These are phyloP conservation scores for Kodamaea neixiangensis DNA, from an alignment of 805 yeast species.

Conservation along the genomic window DNA sequence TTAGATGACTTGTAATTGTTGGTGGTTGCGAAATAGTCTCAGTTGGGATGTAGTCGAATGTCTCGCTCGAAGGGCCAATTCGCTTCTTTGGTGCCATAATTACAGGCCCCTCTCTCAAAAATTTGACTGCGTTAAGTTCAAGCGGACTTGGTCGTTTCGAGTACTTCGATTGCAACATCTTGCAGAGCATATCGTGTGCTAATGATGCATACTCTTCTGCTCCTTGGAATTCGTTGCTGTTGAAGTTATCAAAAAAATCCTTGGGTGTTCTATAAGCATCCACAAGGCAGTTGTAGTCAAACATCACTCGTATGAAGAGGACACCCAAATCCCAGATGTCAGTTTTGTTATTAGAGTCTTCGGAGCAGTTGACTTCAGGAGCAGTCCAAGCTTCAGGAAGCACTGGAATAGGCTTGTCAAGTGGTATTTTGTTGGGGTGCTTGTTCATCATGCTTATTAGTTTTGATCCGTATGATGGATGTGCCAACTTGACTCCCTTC, in stretches of 20 bases:
- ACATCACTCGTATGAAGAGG: slow-evolving; percentile 49
- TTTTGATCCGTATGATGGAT: slow-evolving; percentile 51
- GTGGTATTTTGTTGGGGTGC: slow-evolving; percentile 18
- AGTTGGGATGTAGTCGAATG: not conserved
- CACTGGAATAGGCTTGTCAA: not conserved
- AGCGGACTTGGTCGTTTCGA: slow-evolving; percentile 79
- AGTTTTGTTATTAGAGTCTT: slow-evolving; percentile 68
- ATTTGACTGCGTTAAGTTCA: slow-evolving; percentile 81
- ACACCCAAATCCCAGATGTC: slow-evolving; percentile 96
- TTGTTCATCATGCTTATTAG: slow-evolving; percentile 29
- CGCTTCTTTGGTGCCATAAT: not conserved
- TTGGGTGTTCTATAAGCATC: slow-evolving; percentile 59
- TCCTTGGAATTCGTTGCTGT: slow-evolving; percentile 41
- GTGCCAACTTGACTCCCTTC: slow-evolving; percentile 57
- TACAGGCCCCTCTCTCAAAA: slow-evolving; percentile 67
- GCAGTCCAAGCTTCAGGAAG: slow-evolving; percentile 64
- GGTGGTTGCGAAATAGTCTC: not conserved
- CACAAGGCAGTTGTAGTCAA: slow-evolving; percentile 55
- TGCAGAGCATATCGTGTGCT: slow-evolving; percentile 63
- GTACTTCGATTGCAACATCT: slow-evolving; percentile 64
- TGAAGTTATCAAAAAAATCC: slow-evolving; percentile 29
- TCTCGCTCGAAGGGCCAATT: not conserved
- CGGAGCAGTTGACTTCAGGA: slow-evolving; percentile 60
- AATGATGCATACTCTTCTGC: slow-evolving; percentile 69
- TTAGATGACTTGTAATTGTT: not conserved